A percentile compares a stretch with the other conserved stretches of the same genome.
phyloP scores from a whole-genome alignment of 1,139 yeast species.

The Yamadazyma diddensiae region DNA sequence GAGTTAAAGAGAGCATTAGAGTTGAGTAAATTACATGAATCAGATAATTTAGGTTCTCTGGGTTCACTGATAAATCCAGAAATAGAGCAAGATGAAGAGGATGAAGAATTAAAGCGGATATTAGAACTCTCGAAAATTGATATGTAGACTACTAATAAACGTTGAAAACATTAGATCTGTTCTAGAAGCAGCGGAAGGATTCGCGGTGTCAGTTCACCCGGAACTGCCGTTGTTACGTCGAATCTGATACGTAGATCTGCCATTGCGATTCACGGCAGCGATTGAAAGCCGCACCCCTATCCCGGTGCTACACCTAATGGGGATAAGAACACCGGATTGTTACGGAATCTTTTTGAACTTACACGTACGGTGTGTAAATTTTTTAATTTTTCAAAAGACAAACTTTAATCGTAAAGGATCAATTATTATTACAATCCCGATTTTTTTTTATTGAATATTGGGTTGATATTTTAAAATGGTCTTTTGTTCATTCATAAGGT shows the following conservation, averaged over 20 bases:
- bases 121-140: conserved; percentile 17
- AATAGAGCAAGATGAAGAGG: conserved; percentile 8
- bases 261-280: too few species aligned
- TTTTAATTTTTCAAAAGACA: neutral
- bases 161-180: too few species aligned
- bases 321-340: too few species aligned
- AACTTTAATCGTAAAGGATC: neutral
- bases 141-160: too few species aligned
- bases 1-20: conserved; percentile 24
- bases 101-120: conserved; percentile 16
- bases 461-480: conserved; percentile 6
- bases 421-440: too few species aligned
- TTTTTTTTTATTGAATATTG: too few species aligned
- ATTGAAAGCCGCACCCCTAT: too few species aligned
- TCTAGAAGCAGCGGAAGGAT: too few species aligned
- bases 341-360: neutral
- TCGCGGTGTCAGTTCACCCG: too few species aligned
- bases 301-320: too few species aligned
- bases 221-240: too few species aligned
- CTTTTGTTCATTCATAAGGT: conserved; percentile 21
- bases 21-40: conserved; percentile 20
- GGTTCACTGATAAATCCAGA: neutral
- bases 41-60: neutral
- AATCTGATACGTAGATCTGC: too few species aligned
- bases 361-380: neutral